Percentiles rank a stretch among this genome's conserved stretches.
These are phyloP conservation scores for Elsinoe australis DNA, from an alignment of 2,329 filamentous ascomycete species.

Conservation along the genomic window DNA sequence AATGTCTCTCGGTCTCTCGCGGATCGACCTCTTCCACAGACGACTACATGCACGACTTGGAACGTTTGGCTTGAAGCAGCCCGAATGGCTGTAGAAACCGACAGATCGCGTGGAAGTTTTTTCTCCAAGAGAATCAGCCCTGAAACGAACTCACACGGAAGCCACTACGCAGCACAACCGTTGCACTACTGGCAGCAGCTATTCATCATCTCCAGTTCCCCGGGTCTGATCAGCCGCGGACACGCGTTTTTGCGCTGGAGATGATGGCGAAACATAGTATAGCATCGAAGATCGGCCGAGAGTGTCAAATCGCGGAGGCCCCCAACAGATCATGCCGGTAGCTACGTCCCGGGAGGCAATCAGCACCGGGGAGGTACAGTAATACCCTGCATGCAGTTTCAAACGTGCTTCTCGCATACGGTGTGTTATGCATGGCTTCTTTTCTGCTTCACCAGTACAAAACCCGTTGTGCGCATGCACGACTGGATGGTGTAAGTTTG, in stretches of 20 bases:
- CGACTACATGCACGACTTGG: no score
- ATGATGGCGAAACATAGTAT: neutral
- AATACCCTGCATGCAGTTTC: neutral
- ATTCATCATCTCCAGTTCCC: slow-evolving; percentile 1
- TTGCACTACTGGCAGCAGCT: slow-evolving; percentile 12
- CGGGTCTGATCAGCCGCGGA: neutral
- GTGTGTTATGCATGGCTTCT: neutral
- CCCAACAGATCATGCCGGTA: slow-evolving; percentile 13
- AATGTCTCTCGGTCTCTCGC: neutral
- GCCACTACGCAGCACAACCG: slow-evolving; percentile 2
- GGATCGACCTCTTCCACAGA: slow-evolving; percentile 2
- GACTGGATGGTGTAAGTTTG: no score
- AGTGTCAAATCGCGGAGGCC: no score
- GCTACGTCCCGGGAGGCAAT: neutral
- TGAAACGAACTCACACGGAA: neutral
- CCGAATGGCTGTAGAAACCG: no score
- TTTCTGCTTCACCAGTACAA: no score
- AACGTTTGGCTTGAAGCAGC: no score
- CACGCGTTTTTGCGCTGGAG: neutral
- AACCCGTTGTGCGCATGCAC: no score
- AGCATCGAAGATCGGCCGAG: slow-evolving; percentile 1
- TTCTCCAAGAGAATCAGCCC: neutral
- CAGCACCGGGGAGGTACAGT: neutral
- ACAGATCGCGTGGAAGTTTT: slow-evolving; percentile 13
- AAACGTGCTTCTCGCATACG: neutral